Conservation (phyloP, 495 filamentous ascomycete genomes). For the Penicillium alfredii region DNA sequence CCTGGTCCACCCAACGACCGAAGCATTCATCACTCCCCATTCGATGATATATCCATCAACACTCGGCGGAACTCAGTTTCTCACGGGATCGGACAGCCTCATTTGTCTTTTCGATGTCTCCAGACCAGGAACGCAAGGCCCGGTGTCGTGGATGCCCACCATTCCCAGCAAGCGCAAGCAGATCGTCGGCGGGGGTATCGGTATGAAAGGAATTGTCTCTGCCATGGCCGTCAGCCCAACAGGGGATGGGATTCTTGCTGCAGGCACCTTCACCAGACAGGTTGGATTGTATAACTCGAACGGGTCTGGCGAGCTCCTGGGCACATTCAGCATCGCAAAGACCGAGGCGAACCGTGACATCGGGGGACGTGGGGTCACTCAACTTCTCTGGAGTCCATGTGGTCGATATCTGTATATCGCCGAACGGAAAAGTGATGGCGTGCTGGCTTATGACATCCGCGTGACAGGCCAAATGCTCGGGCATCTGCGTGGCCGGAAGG, state of each 20-base stretch:
- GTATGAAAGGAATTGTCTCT: slow-evolving; percentile 79
- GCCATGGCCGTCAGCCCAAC: slow-evolving; percentile 50
- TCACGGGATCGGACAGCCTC: slow-evolving; percentile 68
- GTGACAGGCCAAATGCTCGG: slow-evolving; percentile 62
- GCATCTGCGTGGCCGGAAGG: slow-evolving; percentile 63
- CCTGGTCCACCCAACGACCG: slow-evolving; percentile 67
- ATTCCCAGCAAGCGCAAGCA: slow-evolving; percentile 70
- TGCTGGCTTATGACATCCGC: slow-evolving; percentile 81
- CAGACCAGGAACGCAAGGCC: slow-evolving; percentile 54
- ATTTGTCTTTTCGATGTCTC: slow-evolving; percentile 75
- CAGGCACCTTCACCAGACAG: slow-evolving; percentile 73
- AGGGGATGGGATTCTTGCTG: slow-evolving; percentile 60
- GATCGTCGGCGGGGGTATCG: slow-evolving; percentile 61
- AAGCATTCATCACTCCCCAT: slow-evolving; percentile 69
- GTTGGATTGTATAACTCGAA: slow-evolving; percentile 71
- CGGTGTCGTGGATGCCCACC: slow-evolving; percentile 58
- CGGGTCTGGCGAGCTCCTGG: slow-evolving; percentile 58
- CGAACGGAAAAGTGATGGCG: slow-evolving; percentile 70
- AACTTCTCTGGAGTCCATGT: slow-evolving; percentile 75
- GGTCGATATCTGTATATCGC: slow-evolving; percentile 82
- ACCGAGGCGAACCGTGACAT: slow-evolving; percentile 37
- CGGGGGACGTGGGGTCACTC: slow-evolving; percentile 64
- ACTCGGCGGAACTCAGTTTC: slow-evolving; percentile 49
- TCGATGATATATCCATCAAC: slow-evolving; percentile 62
- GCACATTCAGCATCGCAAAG: slow-evolving; percentile 53